Base-by-base conservation (phyloP, 169 alveolate genomes). In the Cystoisospora suis region DNA sequence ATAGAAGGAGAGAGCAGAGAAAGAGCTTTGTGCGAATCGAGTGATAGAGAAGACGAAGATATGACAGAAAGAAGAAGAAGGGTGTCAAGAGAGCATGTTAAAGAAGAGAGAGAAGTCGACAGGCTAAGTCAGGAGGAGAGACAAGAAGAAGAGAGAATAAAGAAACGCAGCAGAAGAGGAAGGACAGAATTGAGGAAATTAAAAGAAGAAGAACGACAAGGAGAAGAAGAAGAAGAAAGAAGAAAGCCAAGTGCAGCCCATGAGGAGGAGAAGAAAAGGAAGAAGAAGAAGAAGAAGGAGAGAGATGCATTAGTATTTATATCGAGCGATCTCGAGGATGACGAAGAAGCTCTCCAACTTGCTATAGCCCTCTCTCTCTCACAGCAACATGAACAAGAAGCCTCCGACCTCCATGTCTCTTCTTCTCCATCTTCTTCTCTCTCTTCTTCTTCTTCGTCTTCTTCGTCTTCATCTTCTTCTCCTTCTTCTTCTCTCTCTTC, bases 331-430 rank as follows among this genome's bases (percentile, higher is more conserved):
- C 45, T 17, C 2, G 77, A 65, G 4, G 77, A 65, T 44, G 77
- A 65, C 77, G 77, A 65, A 65, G 77, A 65, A n/a, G 77, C n/a
- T 44, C 42, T 65, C 4, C 77, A 65, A 20, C 40, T 65, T 3
- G 77, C 77, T 65, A 36, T 65, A 15, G 77, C 77, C 34, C 77
- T 65, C n/a, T 65, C 77, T 44, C n/a, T 65, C 42, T 65, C 77
- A 2, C 45, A 65, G 77, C 77, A 65, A 44, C 77, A 65, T 44
- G 77, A 65, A n/a, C n/a, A n/a, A n/a, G n/a, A n/a, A n/a, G n/a
- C n/a, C n/a, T n/a, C n/a, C n/a, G n/a, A n/a, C n/a, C n/a, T n/a
- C n/a, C n/a, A n/a, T n/a, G n/a, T n/a, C n/a, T n/a, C n/a, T n/a
- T n/a, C n/a, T n/a, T n/a, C n/a, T n/a, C n/a, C n/a, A n/a, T n/a